Percentiles rank a stretch among this genome's conserved stretches.
These are phyloP conservation scores for Fusarium falciforme DNA, from an alignment of 2,329 filamentous ascomycete genomes.

Conservation along the genomic window DNA sequence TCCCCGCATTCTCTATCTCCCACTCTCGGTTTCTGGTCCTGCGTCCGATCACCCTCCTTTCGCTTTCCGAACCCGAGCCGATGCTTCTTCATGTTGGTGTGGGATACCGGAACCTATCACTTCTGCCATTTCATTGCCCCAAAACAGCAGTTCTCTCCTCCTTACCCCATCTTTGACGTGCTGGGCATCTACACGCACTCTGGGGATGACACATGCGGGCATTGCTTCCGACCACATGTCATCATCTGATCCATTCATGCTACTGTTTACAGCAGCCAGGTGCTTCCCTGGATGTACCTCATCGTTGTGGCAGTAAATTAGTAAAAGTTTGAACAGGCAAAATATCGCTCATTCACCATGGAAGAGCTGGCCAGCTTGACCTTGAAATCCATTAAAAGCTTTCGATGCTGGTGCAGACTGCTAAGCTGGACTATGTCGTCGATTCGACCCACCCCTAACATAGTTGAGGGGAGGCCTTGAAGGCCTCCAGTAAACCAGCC, in stretches of 20 bases:
- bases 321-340: not conserved
- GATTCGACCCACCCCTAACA: not conserved
- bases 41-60: not conserved
- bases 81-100: constrained; percentile 2
- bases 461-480: not conserved
- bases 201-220: not conserved
- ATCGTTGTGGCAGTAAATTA: not conserved
- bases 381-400: not conserved
- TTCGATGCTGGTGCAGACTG: not conserved
- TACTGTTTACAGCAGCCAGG: not conserved
- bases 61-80: constrained; percentile 17
- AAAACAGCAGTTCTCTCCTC: not conserved
- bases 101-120: not conserved
- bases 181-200: not conserved
- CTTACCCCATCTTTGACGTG: not conserved
- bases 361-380: not conserved
- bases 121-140: not conserved
- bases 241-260: not conserved
- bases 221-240: not conserved
- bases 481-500: not conserved
- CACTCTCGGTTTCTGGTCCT: constrained; percentile 2
- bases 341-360: not conserved
- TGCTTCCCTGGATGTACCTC: not conserved
- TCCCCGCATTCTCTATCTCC: constrained; percentile 21
- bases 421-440: not conserved